Base-by-base conservation (phyloP, 495 filamentous ascomycete species). In the Aspergillus nidulans region DNA sequence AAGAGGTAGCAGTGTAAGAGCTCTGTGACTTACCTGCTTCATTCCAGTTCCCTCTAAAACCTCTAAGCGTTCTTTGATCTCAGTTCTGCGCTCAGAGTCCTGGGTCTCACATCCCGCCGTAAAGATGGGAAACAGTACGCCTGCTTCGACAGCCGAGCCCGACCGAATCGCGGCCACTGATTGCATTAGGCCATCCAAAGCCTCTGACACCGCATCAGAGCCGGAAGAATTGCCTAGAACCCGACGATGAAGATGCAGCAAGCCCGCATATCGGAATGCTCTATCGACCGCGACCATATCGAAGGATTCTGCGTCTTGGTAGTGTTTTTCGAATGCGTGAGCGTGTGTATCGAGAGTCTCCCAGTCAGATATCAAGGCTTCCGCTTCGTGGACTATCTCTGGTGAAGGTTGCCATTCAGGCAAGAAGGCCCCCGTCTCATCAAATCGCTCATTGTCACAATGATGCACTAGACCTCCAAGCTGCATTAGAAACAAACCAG, bases 51-150 rank as follows among this genome's bases (percentile, higher is more conserved):
- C 80, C 70, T 94, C 90, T 18, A 92, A 76, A 41, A 77, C 78
- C 63, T 78, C 76, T 66, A 95, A 77, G 44, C 90, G 71, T 57
- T 83, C 79, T 60, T 89, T 72, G 16, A 92, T 84, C 55, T 83
- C 78, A 19, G 69, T 62, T 34, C 85, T 72, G 50, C 87, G 81
- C 10, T 65, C 64, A 24, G 69, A 54, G 42, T 85, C 78, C 42
- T 71, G 65, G 3, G 84, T 81, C 62, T 94, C 89, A 62, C 88
- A 92, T 1, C 90, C 90, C 5, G 89, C 90, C 8, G 87, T 88
- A 68, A 95, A 94, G 68, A 95, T 80, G 1, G 90, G 90, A 50
- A 95, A 92, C 43, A 95, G 63, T 6, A 90, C 74, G 63, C 87
- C 90, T 4, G 83, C 83, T 68, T 92, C 90, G 0, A 86, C 87